Evolutionary conservation across 2,329 filamentous ascomycete genomes (phyloP).

Genomic region (Capronia epimyces): DNA sequence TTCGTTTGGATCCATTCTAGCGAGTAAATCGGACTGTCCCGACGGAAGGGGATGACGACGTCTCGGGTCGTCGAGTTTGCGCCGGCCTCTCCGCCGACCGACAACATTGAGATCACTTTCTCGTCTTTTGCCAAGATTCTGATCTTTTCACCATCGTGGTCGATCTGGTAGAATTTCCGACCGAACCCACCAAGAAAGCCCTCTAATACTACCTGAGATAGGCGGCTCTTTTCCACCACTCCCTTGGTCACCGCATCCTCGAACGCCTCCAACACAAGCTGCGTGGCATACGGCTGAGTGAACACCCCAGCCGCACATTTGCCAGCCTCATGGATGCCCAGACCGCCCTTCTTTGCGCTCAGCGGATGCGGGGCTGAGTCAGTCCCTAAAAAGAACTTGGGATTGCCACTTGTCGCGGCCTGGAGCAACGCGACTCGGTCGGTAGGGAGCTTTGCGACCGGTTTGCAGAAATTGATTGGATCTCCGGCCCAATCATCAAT

Average conservation of each 20-base stretch:
- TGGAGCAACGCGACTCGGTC: slow-evolving; percentile 68
- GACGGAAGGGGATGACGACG: slow-evolving; percentile 22
- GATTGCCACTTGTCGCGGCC: slow-evolving; percentile 50
- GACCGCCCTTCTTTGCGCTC: slow-evolving; percentile 49
- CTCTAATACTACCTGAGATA: slow-evolving; percentile 51
- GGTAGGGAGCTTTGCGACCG: slow-evolving; percentile 64
- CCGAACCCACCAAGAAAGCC: slow-evolving; percentile 56
- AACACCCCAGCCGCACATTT: slow-evolving; percentile 55
- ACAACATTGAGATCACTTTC: slow-evolving; percentile 10
- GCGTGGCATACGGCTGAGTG: slow-evolving; percentile 56
- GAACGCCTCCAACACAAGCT: slow-evolving; percentile 55
- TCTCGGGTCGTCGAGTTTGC: slow-evolving; percentile 8
- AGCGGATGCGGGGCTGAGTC: slow-evolving; percentile 65
- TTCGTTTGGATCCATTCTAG: slow-evolving; percentile 16
- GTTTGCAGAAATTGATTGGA: slow-evolving; percentile 75
- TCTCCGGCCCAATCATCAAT: slow-evolving; percentile 68
- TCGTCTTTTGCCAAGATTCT: slow-evolving; percentile 17
- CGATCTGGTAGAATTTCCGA: slow-evolving; percentile 46
- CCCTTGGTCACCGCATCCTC: slow-evolving; percentile 52
- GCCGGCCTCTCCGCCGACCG: neutral
- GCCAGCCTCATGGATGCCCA: slow-evolving; percentile 29
- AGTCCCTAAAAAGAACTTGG: slow-evolving; percentile 64
- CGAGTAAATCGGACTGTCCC: slow-evolving; percentile 17
- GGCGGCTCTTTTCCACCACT: slow-evolving; percentile 49
- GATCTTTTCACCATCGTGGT: slow-evolving; percentile 13